Conservation (phyloP, 2,329 filamentous ascomycete species). For the Pseudonectria foliicola region DNA sequence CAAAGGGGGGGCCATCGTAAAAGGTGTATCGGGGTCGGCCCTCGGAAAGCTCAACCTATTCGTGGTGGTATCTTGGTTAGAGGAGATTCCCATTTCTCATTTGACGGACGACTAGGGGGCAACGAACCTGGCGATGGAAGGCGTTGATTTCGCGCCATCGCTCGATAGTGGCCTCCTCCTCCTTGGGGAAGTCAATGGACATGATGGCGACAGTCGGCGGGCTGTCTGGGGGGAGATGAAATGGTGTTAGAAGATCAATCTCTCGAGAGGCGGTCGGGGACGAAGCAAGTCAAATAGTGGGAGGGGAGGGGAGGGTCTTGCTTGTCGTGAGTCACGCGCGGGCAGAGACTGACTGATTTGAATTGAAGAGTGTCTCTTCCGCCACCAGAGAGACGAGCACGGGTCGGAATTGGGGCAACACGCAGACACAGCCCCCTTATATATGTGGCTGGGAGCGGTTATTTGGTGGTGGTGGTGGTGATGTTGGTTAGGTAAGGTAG, state of each 20-base stretch:
- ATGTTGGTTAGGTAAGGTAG: no score
- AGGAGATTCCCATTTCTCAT: neutral
- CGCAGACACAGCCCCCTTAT: neutral
- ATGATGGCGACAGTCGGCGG: slow-evolving; percentile 35
- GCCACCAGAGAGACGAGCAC: no score
- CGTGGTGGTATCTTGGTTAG: slow-evolving; percentile 6
- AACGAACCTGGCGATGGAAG: slow-evolving; percentile 69
- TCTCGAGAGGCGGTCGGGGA: no score
- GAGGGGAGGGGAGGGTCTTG: neutral
- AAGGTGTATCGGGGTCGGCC: slow-evolving; percentile 84
- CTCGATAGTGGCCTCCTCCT: slow-evolving; percentile 78
- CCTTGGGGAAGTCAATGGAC: slow-evolving; percentile 88
- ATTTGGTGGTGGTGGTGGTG: no score
- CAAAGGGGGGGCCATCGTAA: slow-evolving; percentile 81
- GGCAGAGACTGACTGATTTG: no score
- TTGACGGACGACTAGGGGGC: neutral
- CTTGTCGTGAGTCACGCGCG: neutral
- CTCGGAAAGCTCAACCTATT: slow-evolving; percentile 66
- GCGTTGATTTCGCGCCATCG: slow-evolving; percentile 90
- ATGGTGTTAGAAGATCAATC: neutral
- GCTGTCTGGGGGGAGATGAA: neutral
- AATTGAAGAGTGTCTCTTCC: no score
- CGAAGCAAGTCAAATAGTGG: neutral
- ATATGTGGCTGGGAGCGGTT: no score
- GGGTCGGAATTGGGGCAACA: slow-evolving; percentile 5